Base-by-base conservation (phyloP, 768 basidiomycete species). In the Leccinum subtestaceum region DNA sequence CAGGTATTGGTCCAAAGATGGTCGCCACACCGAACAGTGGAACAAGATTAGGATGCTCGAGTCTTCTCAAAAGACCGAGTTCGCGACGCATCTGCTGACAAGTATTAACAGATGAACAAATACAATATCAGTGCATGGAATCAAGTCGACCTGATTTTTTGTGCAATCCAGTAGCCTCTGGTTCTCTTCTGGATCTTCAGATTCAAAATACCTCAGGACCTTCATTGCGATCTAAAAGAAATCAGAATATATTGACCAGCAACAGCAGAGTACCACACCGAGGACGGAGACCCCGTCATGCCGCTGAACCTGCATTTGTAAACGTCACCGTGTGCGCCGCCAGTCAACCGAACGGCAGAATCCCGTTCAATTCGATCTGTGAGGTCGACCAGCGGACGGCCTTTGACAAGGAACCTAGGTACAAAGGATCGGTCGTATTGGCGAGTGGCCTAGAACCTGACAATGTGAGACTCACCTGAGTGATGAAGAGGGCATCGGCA, bases 281-380 rank as follows among this genome's bases (percentile, higher is more conserved):
- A 17, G 11, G 19, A 59, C 4, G 27, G 29, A 13, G 45, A 38
- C 17, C 52, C 60, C 11, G 19, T 53, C 29, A 31, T 31, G 29
- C 29, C 29, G 29, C 29, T 31, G 29, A 31, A 10, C 19, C 8
- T 43, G 38, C 60, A 61, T 31, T 51, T 61, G 60, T 45, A 61
- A 0, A 60, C 53, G 10, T 61, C 58, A 5, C 47, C 32, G 21
- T 29, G 54, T 4, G 58, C 48, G 4, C 57, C 60, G 1, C 52
- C 47, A 8, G 46, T 15, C 4, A 50, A 6, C 2, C 49, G 52
- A 15, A 49, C 17, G 5, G 60, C 31, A 4, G 57, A 60, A 3
- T 50, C 38, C n/a, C 38, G 27, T 3, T 3, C n/a, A 11, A 59
- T 19, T 4, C 21, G 36, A 31, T 59, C 23, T 17, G 60, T 60